These are phyloP conservation scores for Picochlorum costavermella DNA, from an alignment of 139 green algal genomes.

Conservation along the genomic window DNA sequence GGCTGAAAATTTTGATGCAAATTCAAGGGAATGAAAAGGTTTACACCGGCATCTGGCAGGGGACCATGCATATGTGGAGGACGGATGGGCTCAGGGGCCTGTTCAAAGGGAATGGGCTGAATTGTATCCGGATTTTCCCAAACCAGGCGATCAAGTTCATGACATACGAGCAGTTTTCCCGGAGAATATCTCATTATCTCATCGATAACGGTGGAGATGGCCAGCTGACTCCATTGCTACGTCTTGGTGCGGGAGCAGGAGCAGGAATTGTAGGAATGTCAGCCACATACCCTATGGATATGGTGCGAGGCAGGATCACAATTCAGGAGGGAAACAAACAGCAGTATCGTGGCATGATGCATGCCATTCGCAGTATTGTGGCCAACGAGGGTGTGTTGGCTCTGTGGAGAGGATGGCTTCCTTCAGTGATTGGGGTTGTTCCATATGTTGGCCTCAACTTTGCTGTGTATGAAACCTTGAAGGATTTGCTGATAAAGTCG, in stretches of 20 bases:
- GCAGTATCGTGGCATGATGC: constrained; percentile 86
- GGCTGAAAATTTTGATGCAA: constrained; percentile 95
- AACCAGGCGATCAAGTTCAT: constrained; percentile 98
- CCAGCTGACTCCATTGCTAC: constrained; percentile 75
- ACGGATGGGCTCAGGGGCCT: constrained; percentile 81
- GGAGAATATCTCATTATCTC: constrained; percentile 55
- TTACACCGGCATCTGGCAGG: constrained; percentile 80
- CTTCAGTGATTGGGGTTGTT: constrained; percentile 92
- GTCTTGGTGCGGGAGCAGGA: constrained; percentile 77
- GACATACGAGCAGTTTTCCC: constrained; percentile 77
- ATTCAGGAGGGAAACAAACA: constrained; percentile 39
- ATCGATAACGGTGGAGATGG: constrained; percentile 63
- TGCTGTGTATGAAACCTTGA: constrained; percentile 93
- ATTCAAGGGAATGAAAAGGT: constrained; percentile 87
- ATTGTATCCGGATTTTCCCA: constrained; percentile 96
- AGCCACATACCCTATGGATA: constrained; percentile 96
- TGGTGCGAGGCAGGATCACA: constrained; percentile 66
- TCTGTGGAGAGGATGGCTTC: constrained; percentile 95
- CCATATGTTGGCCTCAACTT: constrained; percentile 99
- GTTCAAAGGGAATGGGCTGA: constrained; percentile 96
- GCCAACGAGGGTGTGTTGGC: constrained; percentile 78
- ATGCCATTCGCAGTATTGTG: constrained; percentile 72
- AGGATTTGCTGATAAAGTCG: constrained; percentile 65
- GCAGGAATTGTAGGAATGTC: constrained; percentile 95
- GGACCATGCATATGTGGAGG: constrained; percentile 70